These are phyloP conservation scores for Fusarium nisikadoi DNA, from an alignment of 2,329 filamentous ascomycete species.

Conservation along the genomic window DNA sequence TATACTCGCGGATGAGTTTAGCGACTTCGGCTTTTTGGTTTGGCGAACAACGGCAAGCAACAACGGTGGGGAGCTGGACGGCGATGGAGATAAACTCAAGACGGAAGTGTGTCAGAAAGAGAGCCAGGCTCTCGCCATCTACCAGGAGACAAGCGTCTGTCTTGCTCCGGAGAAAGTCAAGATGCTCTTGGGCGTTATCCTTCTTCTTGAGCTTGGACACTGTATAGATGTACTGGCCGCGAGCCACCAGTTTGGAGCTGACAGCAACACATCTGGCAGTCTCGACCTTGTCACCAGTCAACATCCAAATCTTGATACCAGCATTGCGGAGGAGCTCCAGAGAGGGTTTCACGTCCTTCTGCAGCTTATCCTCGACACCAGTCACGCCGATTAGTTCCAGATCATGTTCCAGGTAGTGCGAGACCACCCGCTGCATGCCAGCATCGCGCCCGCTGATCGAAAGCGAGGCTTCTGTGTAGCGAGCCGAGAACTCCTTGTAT, in stretches of 20 bases:
- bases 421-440: conserved; percentile 82
- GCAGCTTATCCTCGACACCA: conserved; percentile 96
- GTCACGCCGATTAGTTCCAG: conserved; percentile 96
- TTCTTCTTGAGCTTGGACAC: conserved; percentile 86
- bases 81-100: conserved; percentile 89
- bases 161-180: conserved; percentile 89
- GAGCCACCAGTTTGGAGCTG: conserved; percentile 90
- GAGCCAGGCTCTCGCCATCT: conserved; percentile 87
- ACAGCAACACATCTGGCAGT: conserved; percentile 96
- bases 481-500: conserved; percentile 81
- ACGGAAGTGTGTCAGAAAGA: conserved; percentile 86
- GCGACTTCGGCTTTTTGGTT: conserved; percentile 97
- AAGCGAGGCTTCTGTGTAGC: conserved; percentile 82
- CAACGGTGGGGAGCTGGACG: conserved; percentile 87
- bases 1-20: conserved; percentile 87
- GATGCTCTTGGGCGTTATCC: conserved; percentile 84
- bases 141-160: conserved; percentile 89
- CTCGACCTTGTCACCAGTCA: conserved; percentile 98
- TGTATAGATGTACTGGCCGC: conserved; percentile 96
- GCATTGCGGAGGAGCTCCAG: conserved; percentile 95
- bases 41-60: conserved; percentile 95
- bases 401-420: conserved; percentile 84
- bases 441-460: conserved; percentile 82
- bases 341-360: conserved; percentile 94
- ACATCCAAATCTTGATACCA: conserved; percentile 99